A percentile compares a stretch with the other conserved stretches of the same genome.
Conservation (phyloP, 495 filamentous ascomycete species). For the Lasiosphaeriaceae sp. region DNA sequence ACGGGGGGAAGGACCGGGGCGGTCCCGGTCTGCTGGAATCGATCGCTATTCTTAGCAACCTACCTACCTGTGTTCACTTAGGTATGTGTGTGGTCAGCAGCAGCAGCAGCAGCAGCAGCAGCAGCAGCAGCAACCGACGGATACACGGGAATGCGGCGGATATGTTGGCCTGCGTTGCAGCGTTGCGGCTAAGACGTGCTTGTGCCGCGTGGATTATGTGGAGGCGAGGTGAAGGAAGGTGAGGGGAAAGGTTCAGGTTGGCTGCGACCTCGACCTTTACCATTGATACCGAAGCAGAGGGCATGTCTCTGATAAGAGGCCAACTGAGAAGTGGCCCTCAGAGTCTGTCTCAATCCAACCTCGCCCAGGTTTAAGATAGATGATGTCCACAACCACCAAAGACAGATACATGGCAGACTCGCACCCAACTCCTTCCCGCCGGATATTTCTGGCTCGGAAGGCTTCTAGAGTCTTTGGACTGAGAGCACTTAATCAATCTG, state of each 20-base stretch:
- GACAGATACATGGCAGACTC: not conserved
- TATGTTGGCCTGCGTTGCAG: not conserved
- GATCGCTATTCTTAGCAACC: not conserved
- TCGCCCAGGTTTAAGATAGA: not conserved
- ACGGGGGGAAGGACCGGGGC: not conserved
- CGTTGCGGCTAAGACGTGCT: not conserved
- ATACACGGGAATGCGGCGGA: not conserved
- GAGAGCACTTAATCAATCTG: conserved; percentile 1
- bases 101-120: not conserved
- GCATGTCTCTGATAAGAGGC: not conserved
- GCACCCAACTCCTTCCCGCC: no score
- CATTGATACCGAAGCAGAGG: not conserved
- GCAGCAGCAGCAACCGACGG: not conserved
- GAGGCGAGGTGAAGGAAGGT: not conserved
- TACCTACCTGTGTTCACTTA: not conserved
- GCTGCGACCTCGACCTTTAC: no score
- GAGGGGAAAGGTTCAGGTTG: no score
- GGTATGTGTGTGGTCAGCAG: not conserved
- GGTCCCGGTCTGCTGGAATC: not conserved
- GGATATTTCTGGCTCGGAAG: no score
- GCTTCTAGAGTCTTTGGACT: not conserved
- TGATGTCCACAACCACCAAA: not conserved
- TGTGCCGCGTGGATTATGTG: not conserved
- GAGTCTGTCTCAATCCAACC: not conserved
- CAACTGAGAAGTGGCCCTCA: not conserved